phyloP scores from a whole-genome alignment of 2,329 filamentous ascomycete genomes.

The Sphaerostilbella broomeana region DNA sequence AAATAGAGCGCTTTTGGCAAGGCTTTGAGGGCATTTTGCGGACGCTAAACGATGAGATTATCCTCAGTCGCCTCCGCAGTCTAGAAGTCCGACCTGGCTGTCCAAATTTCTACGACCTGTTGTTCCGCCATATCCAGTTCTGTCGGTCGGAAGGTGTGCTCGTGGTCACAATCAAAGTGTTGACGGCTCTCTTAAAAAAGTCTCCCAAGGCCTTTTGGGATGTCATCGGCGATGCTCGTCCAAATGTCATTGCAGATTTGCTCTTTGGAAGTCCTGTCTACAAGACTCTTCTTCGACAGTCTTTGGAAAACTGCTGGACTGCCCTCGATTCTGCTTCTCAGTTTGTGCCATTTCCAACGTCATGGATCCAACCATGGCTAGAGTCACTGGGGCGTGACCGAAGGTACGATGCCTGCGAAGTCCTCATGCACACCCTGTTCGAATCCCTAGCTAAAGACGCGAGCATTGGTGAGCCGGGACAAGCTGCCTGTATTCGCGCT shows the following conservation, averaged over 20 bases:
- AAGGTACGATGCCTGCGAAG: constrained; percentile 71
- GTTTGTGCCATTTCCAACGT: constrained; percentile 57
- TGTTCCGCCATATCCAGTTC: constrained; percentile 47
- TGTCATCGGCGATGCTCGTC: constrained; percentile 73
- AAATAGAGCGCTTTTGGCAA: constrained; percentile 71
- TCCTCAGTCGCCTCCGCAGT: constrained; percentile 70
- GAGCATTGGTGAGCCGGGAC: constrained; percentile 49
- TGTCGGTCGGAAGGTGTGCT: constrained; percentile 53
- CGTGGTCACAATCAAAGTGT: constrained; percentile 60
- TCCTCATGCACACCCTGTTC: constrained; percentile 70
- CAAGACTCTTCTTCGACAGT: constrained; percentile 53
- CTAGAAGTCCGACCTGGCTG: constrained; percentile 59
- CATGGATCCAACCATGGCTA: constrained; percentile 74
- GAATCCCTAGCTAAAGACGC: constrained; percentile 52
- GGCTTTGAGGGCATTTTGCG: constrained; percentile 68
- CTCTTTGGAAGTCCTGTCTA: constrained; percentile 69
- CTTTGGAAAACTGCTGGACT: constrained; percentile 41
- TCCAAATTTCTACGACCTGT: constrained; percentile 61
- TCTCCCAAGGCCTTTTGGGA: constrained; percentile 82
- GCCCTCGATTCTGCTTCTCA: constrained; percentile 37
- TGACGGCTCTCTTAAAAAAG: constrained; percentile 66
- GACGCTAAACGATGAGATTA: constrained; percentile 64
- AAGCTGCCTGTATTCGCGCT: constrained; percentile 55
- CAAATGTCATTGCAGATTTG: constrained; percentile 74
- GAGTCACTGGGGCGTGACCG: constrained; percentile 69